Percentiles rank a stretch among this genome's conserved stretches.
phyloP scores from a whole-genome alignment of 164 flowering plant genomes.

The Houttuynia cordata region DNA sequence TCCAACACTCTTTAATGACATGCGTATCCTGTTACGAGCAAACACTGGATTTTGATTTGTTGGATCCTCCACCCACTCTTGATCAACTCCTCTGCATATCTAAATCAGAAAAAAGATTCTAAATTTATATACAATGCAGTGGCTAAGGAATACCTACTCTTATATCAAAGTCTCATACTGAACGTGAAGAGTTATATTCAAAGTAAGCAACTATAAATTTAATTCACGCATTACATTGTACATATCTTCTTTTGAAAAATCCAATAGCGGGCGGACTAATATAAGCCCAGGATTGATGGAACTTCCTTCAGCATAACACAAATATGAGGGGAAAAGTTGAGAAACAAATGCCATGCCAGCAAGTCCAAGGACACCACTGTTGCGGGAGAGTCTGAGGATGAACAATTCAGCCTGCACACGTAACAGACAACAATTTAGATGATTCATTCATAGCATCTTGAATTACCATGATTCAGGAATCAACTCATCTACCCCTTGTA shows the following conservation, averaged over 20 bases:
- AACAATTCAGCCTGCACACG: slow-evolving; percentile 84
- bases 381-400: slow-evolving; percentile 72
- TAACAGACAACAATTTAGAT: not conserved
- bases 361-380: slow-evolving; percentile 89
- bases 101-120: slow-evolving; percentile 12
- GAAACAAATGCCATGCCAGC: slow-evolving; percentile 84
- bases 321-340: slow-evolving; percentile 38
- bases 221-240: slow-evolving; percentile 38
- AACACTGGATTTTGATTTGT: slow-evolving; percentile 56
- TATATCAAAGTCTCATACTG: too few species aligned
- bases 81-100: slow-evolving; percentile 48
- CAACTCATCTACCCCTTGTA: not conserved
- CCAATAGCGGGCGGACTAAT: slow-evolving; percentile 67
- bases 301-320: slow-evolving; percentile 17
- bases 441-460: not conserved
- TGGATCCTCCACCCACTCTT: slow-evolving; percentile 94
- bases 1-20: slow-evolving; percentile 32
- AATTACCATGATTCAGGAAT: too few species aligned
- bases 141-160: too few species aligned
- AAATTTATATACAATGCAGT: not conserved
- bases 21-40: slow-evolving; percentile 77
- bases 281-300: slow-evolving; percentile 33
- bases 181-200: not conserved
- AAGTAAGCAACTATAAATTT: not conserved
- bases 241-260: slow-evolving; percentile 72